Evolutionary conservation across 2,329 filamentous ascomycete species (phyloP).

Genomic region (Pyrenochaeta sp.): DNA sequence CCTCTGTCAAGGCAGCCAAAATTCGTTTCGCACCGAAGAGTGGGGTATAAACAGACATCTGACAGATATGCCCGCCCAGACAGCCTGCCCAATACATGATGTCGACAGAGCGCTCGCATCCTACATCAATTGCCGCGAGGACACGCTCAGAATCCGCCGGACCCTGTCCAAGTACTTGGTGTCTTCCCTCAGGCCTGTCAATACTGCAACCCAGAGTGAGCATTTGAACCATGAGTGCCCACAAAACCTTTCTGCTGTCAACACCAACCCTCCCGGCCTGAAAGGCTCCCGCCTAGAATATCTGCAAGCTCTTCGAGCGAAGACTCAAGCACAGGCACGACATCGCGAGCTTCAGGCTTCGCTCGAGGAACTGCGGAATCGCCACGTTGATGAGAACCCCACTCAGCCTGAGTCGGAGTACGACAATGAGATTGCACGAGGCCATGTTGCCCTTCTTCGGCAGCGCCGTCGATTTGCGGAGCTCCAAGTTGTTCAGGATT

Average conservation of each 20-base stretch:
- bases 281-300: slow-evolving; percentile 56
- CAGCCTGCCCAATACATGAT: slow-evolving; percentile 48
- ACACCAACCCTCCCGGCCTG: slow-evolving; percentile 48
- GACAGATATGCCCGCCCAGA: slow-evolving; percentile 29
- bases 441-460: slow-evolving; percentile 56
- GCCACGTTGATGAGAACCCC: slow-evolving; percentile 31
- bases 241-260: slow-evolving; percentile 27
- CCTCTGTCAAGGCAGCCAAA: neutral
- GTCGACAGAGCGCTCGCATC: slow-evolving; percentile 46
- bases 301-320: slow-evolving; percentile 55
- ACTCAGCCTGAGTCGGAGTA: slow-evolving; percentile 42
- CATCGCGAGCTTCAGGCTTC: slow-evolving; percentile 44
- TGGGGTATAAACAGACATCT: neutral
- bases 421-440: slow-evolving; percentile 35
- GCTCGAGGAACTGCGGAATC: slow-evolving; percentile 39
- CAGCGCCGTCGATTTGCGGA: slow-evolving; percentile 57
- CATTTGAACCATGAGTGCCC: slow-evolving; percentile 46
- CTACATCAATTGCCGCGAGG: slow-evolving; percentile 48
- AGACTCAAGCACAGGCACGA: slow-evolving; percentile 51
- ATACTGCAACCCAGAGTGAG: slow-evolving; percentile 34
- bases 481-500: slow-evolving; percentile 57
- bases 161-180: slow-evolving; percentile 44
- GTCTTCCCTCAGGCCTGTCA: slow-evolving; percentile 38
- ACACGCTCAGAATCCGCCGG: slow-evolving; percentile 47
- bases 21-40: neutral